Conservation (phyloP, 2,329 filamentous ascomycete species). For the Hymenoscyphus fraxineus region DNA sequence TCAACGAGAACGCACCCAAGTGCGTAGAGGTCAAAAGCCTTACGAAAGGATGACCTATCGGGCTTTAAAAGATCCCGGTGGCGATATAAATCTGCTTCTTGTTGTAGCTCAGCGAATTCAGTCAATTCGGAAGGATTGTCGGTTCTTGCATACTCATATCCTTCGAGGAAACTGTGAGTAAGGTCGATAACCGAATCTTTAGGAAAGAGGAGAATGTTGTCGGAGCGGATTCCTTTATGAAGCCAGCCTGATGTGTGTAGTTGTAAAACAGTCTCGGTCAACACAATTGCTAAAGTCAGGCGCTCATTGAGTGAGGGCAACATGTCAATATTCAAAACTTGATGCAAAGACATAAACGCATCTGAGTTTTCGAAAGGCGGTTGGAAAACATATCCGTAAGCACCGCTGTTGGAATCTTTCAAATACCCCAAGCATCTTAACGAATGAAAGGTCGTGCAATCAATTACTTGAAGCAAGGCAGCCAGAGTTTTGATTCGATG, state of each 20-base stretch:
- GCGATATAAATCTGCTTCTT: conserved; percentile 16
- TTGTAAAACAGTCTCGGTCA: conserved; percentile 15
- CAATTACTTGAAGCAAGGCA: conserved; percentile 12
- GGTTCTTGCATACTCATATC: conserved; percentile 18
- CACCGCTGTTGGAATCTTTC: conserved; percentile 11
- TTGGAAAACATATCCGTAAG: conserved; percentile 18
- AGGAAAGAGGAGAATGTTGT: conserved; percentile 21
- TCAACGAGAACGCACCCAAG: conserved; percentile 14
- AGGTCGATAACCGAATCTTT: background rate
- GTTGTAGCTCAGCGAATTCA: conserved; percentile 13
- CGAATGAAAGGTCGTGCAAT: conserved; percentile 15
- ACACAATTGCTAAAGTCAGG: conserved; percentile 11
- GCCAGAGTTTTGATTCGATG: conserved; percentile 17
- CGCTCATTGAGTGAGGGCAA: conserved; percentile 11
- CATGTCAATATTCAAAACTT: conserved; percentile 1
- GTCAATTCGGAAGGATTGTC: conserved; percentile 17
- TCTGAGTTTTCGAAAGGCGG: conserved; percentile 7
- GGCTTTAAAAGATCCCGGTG: conserved; percentile 11
- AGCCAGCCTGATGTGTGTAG: conserved; percentile 21
- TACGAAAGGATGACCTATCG: conserved; percentile 10
- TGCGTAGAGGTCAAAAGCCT: conserved; percentile 23
- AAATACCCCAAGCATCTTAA: conserved; percentile 15
- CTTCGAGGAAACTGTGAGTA: conserved; percentile 9
- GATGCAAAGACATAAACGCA: conserved; percentile 9
- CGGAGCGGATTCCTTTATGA: conserved; percentile 21